A percentile compares a stretch with the other conserved stretches of the same genome.
Conservation (phyloP, 2,329 filamentous ascomycete genomes). For the Hymenoscyphus albidus region DNA sequence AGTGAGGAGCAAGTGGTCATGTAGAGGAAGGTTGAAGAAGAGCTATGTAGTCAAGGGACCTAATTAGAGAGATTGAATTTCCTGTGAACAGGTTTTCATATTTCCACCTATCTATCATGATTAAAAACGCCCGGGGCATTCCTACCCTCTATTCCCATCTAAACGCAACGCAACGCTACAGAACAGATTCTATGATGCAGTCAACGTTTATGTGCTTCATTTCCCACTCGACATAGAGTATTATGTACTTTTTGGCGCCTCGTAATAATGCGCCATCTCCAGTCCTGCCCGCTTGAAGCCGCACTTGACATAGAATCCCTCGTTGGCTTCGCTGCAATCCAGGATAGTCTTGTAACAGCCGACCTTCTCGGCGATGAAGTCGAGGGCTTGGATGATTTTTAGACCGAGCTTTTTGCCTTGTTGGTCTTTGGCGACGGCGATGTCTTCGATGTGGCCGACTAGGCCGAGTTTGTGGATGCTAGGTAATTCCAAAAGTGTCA, state of each 20-base stretch:
- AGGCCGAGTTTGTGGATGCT: constrained; percentile 75
- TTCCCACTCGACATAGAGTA: not conserved
- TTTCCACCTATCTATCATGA: no score
- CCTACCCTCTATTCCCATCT: no score
- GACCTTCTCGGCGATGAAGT: constrained; percentile 78
- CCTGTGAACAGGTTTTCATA: no score
- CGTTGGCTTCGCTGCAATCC: constrained; percentile 93
- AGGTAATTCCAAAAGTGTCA: constrained; percentile 9
- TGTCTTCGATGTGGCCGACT: constrained; percentile 92
- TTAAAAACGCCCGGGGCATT: no score
- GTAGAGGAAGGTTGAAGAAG: no score
- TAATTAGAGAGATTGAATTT: no score
- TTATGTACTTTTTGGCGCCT: constrained; percentile 65
- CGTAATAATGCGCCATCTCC: constrained; percentile 94
- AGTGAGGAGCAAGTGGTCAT: no score
- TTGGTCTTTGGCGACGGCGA: constrained; percentile 83
- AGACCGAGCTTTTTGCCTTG: constrained; percentile 95
- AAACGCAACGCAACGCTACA: constrained; percentile 2
- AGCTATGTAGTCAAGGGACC: no score
- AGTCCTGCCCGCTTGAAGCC: constrained; percentile 89
- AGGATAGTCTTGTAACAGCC: constrained; percentile 98
- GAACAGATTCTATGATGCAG: constrained; percentile 14
- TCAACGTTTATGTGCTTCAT: constrained; percentile 7
- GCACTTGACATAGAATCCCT: constrained; percentile 98
- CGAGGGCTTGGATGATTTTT: constrained; percentile 86